Evolutionary conservation across 331 rosid genomes (phyloP).

Genomic region (Acacia concinna): DNA sequence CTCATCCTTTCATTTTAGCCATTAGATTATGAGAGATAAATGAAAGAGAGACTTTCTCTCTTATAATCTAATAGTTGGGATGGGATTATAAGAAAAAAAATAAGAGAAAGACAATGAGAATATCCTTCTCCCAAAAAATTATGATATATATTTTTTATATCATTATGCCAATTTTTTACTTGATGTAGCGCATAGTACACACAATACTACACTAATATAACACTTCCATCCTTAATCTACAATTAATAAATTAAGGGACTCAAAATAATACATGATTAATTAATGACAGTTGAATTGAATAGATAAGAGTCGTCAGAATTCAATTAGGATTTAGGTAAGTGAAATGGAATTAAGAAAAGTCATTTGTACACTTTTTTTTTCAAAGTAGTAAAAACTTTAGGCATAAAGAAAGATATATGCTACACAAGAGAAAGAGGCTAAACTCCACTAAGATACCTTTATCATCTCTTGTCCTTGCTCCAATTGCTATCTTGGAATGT

Average conservation of each 20-base stretch:
- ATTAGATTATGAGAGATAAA: too few species aligned
- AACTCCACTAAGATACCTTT: not conserved
- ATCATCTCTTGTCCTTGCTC: not conserved
- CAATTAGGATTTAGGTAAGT: not conserved
- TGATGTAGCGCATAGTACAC: not conserved
- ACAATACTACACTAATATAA: not conserved
- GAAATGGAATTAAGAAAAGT: not conserved
- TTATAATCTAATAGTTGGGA: too few species aligned
- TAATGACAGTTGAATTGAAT: not conserved
- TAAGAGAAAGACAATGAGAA: too few species aligned
- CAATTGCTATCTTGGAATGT: not conserved
- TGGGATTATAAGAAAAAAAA: too few species aligned
- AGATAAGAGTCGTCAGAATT: not conserved
- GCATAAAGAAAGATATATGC: not conserved
- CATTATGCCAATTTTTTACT: not conserved
- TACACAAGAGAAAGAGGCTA: not conserved
- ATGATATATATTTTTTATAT: not conserved
- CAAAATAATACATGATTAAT: not conserved
- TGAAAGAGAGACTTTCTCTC: too few species aligned
- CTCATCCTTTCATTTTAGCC: too few species aligned
- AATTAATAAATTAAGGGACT: not conserved
- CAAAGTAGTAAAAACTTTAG: not conserved
- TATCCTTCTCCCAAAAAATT: too few species aligned
- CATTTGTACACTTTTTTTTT: not conserved
- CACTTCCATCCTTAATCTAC: not conserved